Evolutionary conservation across 192 early-diverging fungal genomes (phyloP).

Genomic region (Backusella sp.): DNA sequence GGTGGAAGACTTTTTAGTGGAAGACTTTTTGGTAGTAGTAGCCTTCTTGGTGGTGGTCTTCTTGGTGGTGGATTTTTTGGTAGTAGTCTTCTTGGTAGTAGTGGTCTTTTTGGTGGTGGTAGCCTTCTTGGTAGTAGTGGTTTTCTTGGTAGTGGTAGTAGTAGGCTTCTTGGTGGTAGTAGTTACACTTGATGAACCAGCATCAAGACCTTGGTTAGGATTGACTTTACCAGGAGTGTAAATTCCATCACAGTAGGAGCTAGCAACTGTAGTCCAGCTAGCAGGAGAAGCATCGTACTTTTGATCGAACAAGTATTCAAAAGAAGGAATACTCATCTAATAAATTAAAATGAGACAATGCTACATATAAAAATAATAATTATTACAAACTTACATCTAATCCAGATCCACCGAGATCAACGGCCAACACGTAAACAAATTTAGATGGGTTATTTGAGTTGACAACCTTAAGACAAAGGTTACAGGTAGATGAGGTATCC

Average conservation of each 20-base stretch:
- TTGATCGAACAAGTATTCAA: conserved; percentile 48
- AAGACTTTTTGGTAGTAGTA: background rate
- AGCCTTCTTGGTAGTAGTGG: background rate
- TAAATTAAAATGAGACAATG: background rate
- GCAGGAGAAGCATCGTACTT: conserved; percentile 47
- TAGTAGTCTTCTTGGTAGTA: background rate
- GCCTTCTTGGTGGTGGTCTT: background rate
- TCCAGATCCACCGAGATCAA: conserved; percentile 53
- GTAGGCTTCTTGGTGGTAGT: background rate
- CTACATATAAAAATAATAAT: background rate
- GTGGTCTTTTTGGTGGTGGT: background rate
- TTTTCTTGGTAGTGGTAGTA: background rate
- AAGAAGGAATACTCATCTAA: conserved; percentile 32
- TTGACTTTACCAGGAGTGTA: conserved; percentile 17
- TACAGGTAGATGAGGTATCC: conserved; percentile 45
- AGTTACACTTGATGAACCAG: background rate
- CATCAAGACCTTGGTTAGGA: background rate
- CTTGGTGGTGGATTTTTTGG: background rate
- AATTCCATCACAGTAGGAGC: conserved; percentile 46
- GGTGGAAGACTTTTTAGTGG: background rate
- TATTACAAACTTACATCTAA: conserved; percentile 42
- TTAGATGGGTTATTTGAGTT: conserved; percentile 40
- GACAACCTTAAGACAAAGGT: conserved; percentile 52
- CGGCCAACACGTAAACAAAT: conserved; percentile 54
- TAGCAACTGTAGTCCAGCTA: conserved; percentile 40